Evolutionary conservation across 1,284 basidiomycete species (phyloP).

Genomic region (Chalciporus sp.): DNA sequence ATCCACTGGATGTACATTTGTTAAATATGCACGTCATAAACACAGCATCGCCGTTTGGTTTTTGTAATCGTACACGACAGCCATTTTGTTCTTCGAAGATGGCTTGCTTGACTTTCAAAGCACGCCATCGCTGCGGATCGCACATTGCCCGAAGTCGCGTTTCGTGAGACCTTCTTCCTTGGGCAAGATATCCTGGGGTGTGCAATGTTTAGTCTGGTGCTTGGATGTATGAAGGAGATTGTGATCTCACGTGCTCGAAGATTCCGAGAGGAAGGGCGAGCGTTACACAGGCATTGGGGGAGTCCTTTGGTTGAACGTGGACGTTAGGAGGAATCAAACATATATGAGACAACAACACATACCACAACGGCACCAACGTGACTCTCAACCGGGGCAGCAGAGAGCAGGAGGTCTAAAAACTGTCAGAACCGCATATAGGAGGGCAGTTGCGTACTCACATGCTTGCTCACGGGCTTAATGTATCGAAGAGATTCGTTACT

Average conservation of each 20-base stretch:
- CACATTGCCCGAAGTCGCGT: conserved; percentile 64
- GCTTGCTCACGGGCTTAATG: conserved; percentile 67
- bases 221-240: not conserved
- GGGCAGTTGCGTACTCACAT: conserved; percentile 44
- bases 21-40: not conserved
- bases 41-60: not conserved
- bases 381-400: conserved; percentile 76
- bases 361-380: conserved; percentile 77
- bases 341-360: conserved; percentile 23
- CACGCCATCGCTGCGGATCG: conserved; percentile 65
- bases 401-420: conserved; percentile 64
- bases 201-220: not conserved
- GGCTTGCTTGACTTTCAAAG: conserved; percentile 27
- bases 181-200: conserved; percentile 60
- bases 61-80: not conserved
- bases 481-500: not conserved
- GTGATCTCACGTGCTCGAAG: conserved; percentile 61
- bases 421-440: not conserved
- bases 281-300: conserved; percentile 78
- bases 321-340: not conserved
- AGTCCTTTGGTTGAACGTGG: conserved; percentile 47
- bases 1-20: not conserved
- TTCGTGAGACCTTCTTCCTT: conserved; percentile 59
- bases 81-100: not conserved
- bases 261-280: conserved; percentile 71